Evolutionary conservation across 2,329 filamentous ascomycete species (phyloP).

Genomic region (Leptosphaerulina australis): DNA sequence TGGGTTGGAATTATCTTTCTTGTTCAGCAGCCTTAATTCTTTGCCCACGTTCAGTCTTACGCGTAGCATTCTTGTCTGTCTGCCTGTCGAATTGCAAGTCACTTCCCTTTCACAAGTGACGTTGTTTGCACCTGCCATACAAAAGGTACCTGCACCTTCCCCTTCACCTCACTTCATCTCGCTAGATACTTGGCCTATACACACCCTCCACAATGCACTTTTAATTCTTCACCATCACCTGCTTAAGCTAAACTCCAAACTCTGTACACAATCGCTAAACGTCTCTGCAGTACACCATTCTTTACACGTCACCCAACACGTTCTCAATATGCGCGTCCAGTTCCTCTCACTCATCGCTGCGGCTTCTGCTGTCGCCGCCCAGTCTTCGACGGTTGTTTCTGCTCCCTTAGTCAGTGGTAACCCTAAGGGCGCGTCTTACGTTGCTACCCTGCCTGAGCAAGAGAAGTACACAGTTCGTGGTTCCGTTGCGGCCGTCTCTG

Average conservation of each 20-base stretch:
- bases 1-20: neutral
- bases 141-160: conserved; percentile 12
- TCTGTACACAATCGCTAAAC: conserved; percentile 18
- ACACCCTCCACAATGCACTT: neutral
- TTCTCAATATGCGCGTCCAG: conserved; percentile 41
- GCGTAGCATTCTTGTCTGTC: conserved; percentile 6
- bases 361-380: conserved; percentile 38
- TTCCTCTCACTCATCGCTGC: conserved; percentile 39
- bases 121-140: neutral
- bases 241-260: neutral
- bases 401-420: conserved; percentile 48
- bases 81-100: conserved; percentile 3
- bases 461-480: conserved; percentile 44
- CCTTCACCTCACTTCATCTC: conserved; percentile 6
- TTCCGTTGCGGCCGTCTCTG: conserved; percentile 42
- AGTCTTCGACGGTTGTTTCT: conserved; percentile 31
- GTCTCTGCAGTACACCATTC: conserved; percentile 13
- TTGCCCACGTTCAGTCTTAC: conserved; percentile 4
- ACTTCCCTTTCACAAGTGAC: conserved; percentile 4
- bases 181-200: neutral
- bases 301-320: conserved; percentile 18
- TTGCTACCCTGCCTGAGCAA: conserved; percentile 47
- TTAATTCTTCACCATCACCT: conserved; percentile 1
- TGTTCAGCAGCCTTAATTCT: conserved; percentile 3
- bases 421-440: conserved; percentile 48